Evolutionary conservation across 352 stramenopile species (phyloP).

Genomic region (Phytophthora hybrid): DNA sequence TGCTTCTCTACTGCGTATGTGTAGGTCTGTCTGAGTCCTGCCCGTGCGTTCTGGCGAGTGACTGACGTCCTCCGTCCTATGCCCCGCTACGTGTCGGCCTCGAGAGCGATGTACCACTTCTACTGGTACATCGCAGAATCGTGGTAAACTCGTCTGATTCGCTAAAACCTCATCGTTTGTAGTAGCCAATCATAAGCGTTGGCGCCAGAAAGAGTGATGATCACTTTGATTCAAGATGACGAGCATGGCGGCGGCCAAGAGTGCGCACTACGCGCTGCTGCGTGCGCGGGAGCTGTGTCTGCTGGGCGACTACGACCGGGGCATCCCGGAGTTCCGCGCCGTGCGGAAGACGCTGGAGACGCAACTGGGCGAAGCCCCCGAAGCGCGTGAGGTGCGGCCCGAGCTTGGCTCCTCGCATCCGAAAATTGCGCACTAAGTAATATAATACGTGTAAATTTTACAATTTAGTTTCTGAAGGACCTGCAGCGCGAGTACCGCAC

Average conservation of each 20-base stretch:
- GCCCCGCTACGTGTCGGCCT: slow-evolving; percentile 47
- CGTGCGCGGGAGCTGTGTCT: slow-evolving; percentile 72
- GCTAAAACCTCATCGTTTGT: slow-evolving; percentile 1
- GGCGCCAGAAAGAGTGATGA: slow-evolving; percentile 11
- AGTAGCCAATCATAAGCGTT: slow-evolving; percentile 26
- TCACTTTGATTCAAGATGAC: not conserved
- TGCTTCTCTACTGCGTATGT: not conserved
- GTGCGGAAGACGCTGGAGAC: slow-evolving; percentile 47
- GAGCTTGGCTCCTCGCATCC: not conserved
- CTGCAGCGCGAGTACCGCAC: slow-evolving; percentile 59
- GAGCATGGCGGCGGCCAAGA: not conserved
- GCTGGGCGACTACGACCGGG: slow-evolving; percentile 64
- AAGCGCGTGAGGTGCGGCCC: slow-evolving; percentile 46
- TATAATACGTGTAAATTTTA: not conserved
- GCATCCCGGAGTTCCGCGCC: slow-evolving; percentile 51
- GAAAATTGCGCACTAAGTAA: not conserved
- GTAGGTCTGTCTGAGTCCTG: slow-evolving; percentile 17
- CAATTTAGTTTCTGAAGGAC: slow-evolving; percentile 49
- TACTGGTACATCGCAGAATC: not conserved
- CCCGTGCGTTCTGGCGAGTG: slow-evolving; percentile 24
- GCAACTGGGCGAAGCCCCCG: slow-evolving; percentile 32
- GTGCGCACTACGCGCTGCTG: slow-evolving; percentile 47
- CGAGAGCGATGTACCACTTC: not conserved
- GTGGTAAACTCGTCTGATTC: not conserved
- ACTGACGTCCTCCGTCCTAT: slow-evolving; percentile 21